Percentiles rank a stretch among this genome's conserved stretches.
Conservation (phyloP, 305 asterid species). For the Fraxinus platypoda region DNA sequence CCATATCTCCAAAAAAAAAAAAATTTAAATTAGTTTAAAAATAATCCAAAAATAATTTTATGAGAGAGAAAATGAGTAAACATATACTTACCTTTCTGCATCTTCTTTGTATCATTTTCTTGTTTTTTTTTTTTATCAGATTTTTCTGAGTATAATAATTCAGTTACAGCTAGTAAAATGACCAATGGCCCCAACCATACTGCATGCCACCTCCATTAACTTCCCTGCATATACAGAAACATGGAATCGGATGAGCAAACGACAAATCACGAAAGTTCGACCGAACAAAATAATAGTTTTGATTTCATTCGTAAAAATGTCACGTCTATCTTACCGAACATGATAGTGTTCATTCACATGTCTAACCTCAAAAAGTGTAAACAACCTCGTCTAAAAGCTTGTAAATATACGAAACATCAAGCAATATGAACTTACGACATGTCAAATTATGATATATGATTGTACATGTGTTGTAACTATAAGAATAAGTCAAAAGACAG, state of each 20-base stretch:
- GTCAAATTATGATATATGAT: not conserved
- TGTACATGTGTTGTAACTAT: not conserved
- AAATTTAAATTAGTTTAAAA: not conserved
- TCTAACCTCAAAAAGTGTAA: not conserved
- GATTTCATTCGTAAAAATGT: not conserved
- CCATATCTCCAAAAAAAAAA: not conserved
- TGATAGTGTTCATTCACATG: not conserved
- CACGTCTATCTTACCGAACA: not conserved
- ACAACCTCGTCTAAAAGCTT: not conserved
- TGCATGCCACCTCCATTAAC: conserved; percentile 76
- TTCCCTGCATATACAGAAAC: conserved; percentile 51
- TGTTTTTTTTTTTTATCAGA: not conserved
- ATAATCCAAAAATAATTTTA: not conserved
- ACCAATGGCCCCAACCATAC: conserved; percentile 67
- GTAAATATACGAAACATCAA: not conserved
- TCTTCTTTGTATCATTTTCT: not conserved
- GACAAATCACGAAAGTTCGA: not conserved
- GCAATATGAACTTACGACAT: not conserved
- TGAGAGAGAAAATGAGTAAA: not conserved
- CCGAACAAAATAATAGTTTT: not conserved
- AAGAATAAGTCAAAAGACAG: conserved; percentile 37
- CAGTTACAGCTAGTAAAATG: conserved; percentile 70
- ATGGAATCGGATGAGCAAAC: not conserved
- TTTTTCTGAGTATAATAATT: conserved; percentile 31
- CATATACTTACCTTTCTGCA: conserved; percentile 16